phyloP scores from a whole-genome alignment of 1,284 basidiomycete genomes.

The Puccinia brachypodii region DNA sequence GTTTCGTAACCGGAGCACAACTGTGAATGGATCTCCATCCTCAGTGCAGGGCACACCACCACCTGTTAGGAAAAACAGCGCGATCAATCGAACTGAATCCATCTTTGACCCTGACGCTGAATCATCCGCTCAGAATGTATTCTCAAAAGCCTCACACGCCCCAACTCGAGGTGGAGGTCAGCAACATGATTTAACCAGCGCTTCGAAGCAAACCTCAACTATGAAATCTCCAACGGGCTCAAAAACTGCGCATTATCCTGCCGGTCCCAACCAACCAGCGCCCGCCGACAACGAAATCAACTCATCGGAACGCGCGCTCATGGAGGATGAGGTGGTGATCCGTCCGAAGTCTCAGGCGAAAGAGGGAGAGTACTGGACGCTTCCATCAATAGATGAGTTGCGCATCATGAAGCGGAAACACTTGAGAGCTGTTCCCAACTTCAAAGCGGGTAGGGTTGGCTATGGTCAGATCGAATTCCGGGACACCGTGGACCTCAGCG shows the following conservation, averaged over 20 bases:
- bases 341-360: constrained; percentile 56
- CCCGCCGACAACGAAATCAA: not conserved
- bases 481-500: constrained; percentile 87
- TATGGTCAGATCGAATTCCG: constrained; percentile 89
- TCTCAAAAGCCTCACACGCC: constrained; percentile 23
- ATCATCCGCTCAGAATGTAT: constrained; percentile 27
- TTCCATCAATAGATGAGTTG: constrained; percentile 72
- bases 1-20: constrained; percentile 42
- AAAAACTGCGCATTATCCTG: not conserved
- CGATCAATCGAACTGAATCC: constrained; percentile 7
- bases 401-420: constrained; percentile 70
- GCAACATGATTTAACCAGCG: not conserved
- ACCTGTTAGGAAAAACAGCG: constrained; percentile 19
- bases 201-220: not conserved
- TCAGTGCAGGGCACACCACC: constrained; percentile 32
- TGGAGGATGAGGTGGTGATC: constrained; percentile 45
- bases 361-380: constrained; percentile 85
- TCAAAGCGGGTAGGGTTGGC: constrained; percentile 84
- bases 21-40: constrained; percentile 33
- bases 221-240: constrained; percentile 13
- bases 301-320: not conserved
- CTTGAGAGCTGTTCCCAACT: constrained; percentile 68
- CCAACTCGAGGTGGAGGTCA: not conserved
- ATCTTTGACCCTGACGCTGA: constrained; percentile 47
- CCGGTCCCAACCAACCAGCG: not conserved